phyloP scores from a whole-genome alignment of 2,329 filamentous ascomycete genomes.

The Bisporella sp. region DNA sequence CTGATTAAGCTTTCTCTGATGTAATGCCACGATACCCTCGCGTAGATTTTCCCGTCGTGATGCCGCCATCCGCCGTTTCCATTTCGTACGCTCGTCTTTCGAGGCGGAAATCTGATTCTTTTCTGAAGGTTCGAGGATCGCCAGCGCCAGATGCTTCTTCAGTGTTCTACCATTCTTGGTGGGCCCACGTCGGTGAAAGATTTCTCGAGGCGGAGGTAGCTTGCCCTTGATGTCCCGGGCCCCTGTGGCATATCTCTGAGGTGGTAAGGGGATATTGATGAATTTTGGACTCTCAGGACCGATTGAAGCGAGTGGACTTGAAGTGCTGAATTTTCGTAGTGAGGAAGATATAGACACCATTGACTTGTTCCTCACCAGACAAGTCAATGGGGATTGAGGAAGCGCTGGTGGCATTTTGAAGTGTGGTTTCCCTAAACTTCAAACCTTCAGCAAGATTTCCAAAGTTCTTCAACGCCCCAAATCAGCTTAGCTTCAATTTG shows the following conservation, averaged over 20 bases:
- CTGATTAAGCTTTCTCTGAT: conserved; percentile 50
- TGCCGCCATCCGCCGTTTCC: conserved; percentile 69
- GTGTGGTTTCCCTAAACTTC: too few species aligned
- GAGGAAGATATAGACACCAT: conserved; percentile 22
- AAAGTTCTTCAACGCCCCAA: too few species aligned
- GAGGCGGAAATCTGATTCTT: conserved; percentile 8
- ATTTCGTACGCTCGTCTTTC: conserved; percentile 36
- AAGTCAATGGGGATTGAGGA: conserved; percentile 21
- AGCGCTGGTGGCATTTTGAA: conserved; percentile 22
- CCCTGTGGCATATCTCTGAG: conserved; percentile 48
- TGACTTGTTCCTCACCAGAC: conserved; percentile 20
- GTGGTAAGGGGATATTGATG: conserved; percentile 71
- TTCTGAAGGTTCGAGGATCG: conserved; percentile 45
- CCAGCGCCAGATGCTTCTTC: conserved; percentile 51
- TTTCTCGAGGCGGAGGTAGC: conserved; percentile 72
- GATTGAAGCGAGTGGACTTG: conserved; percentile 39
- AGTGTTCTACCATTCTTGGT: conserved; percentile 49
- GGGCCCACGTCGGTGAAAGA: conserved; percentile 58
- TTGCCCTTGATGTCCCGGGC: conserved; percentile 59
- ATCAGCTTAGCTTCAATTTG: too few species aligned
- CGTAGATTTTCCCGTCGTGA: conserved; percentile 65
- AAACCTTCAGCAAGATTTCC: too few species aligned
- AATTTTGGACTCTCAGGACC: conserved; percentile 84
- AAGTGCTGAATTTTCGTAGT: conserved; percentile 38
- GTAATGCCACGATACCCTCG: conserved; percentile 63